phyloP scores from a whole-genome alignment of 257 asterid genomes.

The Salvia miltiorrhiza region DNA sequence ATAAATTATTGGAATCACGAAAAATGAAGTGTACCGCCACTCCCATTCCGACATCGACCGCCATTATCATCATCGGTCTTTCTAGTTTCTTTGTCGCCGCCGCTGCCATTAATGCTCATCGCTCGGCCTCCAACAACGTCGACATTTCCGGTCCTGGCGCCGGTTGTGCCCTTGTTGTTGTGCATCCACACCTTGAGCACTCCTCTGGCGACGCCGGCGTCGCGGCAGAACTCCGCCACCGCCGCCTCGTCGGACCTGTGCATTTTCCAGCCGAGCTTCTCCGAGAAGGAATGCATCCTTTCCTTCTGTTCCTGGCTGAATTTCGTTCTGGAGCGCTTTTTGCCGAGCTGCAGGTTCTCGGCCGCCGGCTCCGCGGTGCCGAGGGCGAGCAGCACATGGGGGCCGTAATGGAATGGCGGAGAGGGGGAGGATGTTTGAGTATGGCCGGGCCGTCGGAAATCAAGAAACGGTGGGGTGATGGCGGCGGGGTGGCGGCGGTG shows the following conservation, averaged over 20 bases:
- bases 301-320: slow-evolving; percentile 57
- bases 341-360: slow-evolving; percentile 32
- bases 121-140: not conserved
- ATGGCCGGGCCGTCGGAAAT: slow-evolving; percentile 36
- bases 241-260: slow-evolving; percentile 33
- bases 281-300: slow-evolving; percentile 54
- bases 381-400: slow-evolving; percentile 31
- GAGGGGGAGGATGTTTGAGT: slow-evolving; percentile 20
- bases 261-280: slow-evolving; percentile 63
- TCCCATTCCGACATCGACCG: slow-evolving; percentile 19
- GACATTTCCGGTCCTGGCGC: too few species aligned
- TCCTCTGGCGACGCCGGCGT: slow-evolving; percentile 33
- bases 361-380: slow-evolving; percentile 41
- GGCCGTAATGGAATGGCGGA: slow-evolving; percentile 20
- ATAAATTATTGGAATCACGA: slow-evolving; percentile 27
- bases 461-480: slow-evolving; percentile 46
- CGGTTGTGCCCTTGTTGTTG: slow-evolving; percentile 35
- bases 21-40: slow-evolving; percentile 20
- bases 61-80: not conserved
- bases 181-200: slow-evolving; percentile 56
- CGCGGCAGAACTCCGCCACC: slow-evolving; percentile 43
- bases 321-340: slow-evolving; percentile 60
- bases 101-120: not conserved
- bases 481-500: slow-evolving; percentile 56
- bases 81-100: not conserved